Evolutionary conservation across 345 rosid species (phyloP).

Genomic region (Erodium maritimum): DNA sequence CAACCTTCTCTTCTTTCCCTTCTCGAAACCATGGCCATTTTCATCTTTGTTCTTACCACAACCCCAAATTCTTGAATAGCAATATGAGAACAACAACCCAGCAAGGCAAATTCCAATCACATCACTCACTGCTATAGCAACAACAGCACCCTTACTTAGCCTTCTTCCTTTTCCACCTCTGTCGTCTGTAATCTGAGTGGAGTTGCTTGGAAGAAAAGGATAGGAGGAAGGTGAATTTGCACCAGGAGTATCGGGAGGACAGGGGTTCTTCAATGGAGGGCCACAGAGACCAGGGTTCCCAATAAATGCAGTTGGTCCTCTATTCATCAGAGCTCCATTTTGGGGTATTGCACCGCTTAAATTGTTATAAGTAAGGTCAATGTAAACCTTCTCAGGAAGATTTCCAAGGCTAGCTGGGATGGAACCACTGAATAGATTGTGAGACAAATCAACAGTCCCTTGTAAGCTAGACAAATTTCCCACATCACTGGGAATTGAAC

Average conservation of each 20-base stretch:
- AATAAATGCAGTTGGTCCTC: slow-evolving; percentile 89
- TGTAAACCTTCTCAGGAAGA: slow-evolving; percentile 91
- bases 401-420: slow-evolving; percentile 79
- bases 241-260: slow-evolving; percentile 33
- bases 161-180: slow-evolving; percentile 32
- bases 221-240: slow-evolving; percentile 47
- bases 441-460: slow-evolving; percentile 96
- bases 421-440: slow-evolving; percentile 53
- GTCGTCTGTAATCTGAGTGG: slow-evolving; percentile 26
- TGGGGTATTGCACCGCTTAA: slow-evolving; percentile 94
- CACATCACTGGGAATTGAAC: slow-evolving; percentile 57
- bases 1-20: slow-evolving; percentile 40
- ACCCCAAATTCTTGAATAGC: slow-evolving; percentile 54
- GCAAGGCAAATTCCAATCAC: slow-evolving; percentile 74
- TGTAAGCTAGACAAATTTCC: slow-evolving; percentile 81
- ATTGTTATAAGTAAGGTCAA: slow-evolving; percentile 75
- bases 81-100: slow-evolving; percentile 75
- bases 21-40: slow-evolving; percentile 36
- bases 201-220: slow-evolving; percentile 60
- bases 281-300: slow-evolving; percentile 89
- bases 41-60: slow-evolving; percentile 28
- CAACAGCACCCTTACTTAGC: slow-evolving; percentile 47
- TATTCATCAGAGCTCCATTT: slow-evolving; percentile 82
- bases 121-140: slow-evolving; percentile 70
- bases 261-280: slow-evolving; percentile 71